Percentiles rank a stretch among this genome's conserved stretches.
Evolutionary conservation across 441 rosid species (phyloP).

Genomic region (Isatis lusitanica): DNA sequence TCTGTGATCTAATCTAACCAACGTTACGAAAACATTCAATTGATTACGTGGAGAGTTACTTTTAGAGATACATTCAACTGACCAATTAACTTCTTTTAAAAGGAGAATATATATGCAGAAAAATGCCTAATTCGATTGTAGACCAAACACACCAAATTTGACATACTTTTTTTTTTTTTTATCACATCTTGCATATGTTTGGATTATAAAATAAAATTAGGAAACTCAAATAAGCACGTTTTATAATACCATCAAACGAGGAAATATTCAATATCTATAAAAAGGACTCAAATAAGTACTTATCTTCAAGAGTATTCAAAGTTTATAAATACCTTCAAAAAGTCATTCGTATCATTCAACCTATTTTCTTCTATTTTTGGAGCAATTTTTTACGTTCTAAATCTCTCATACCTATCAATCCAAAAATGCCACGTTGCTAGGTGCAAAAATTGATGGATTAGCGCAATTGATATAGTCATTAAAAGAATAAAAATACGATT

Average conservation of each 20-base stretch:
- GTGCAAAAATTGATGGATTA: background rate
- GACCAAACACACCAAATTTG: conserved; percentile 31
- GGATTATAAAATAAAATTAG: background rate
- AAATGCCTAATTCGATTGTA: background rate
- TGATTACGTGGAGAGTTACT: background rate
- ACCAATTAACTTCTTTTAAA: background rate
- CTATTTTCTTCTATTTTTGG: background rate
- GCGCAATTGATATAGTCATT: background rate
- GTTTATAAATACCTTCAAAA: background rate
- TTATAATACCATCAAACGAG: conserved; percentile 7
- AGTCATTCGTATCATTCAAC: conserved; percentile 15
- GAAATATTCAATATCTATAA: conserved; percentile 5
- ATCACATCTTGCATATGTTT: conserved; percentile 31
- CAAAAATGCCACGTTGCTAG: conserved; percentile 7
- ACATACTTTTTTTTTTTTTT: background rate
- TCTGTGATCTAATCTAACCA: background rate
- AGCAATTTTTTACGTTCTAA: background rate
- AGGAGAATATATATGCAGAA: conserved; percentile 5
- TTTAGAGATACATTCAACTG: too few relatives aligned
- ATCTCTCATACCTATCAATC: background rate
- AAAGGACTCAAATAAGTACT: background rate
- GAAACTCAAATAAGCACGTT: background rate
- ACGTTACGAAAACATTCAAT: background rate
- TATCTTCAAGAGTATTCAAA: background rate
- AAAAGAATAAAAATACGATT: background rate